Evolutionary conservation across 306 rosid species (phyloP), one percentile per base, ranked within the genome.

Genomic region (Vicia faba): DNA sequence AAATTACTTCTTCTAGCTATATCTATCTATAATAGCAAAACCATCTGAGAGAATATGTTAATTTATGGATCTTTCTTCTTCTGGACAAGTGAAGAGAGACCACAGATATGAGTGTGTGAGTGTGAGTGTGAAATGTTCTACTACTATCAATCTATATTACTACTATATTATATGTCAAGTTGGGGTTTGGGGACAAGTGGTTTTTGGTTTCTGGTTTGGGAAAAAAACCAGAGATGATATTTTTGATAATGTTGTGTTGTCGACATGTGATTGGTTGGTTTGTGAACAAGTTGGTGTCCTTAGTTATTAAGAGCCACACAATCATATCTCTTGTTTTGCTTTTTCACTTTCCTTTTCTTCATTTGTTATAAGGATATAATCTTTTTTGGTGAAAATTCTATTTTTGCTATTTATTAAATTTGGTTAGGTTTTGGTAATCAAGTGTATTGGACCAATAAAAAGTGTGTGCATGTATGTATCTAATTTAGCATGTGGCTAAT

Each of bases 191-290:
- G 0, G 14, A 75, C 46, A 48, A 48, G 11, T 25, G 68, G 69
- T 74, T 41, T 51, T 64, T 16, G 73, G 84, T 81, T 56, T 75
- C 73, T 25, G 63, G 84, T 81, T 55, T 75, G 7, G 10, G 11
- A 31, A 43, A 58, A 48, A 77, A 73, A 81, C 88, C 69, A 70
- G 60, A 11, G 74, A 25, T 31, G 77, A 33, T 33, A 33, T 73
- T 68, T 69, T 68, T 63, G 41, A 54, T 31, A 2, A 12, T 7
- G 65, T 28, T 80, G 84, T n/a, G 91, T 38, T 91, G 95, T 91
- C 95, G 87, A 91, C 5, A 0, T 26, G 1, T 0, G 13, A 84
- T 88, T 79, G 79, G 89, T 1, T 38, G 5, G 5, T 6, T 2
- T 12, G 35, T 61, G 49, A 29, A 80, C 55, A 55, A 50, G 56